These are phyloP conservation scores for Dendrobium chrysotoxum DNA, from an alignment of 106 monocot genomes.

Conservation along the genomic window DNA sequence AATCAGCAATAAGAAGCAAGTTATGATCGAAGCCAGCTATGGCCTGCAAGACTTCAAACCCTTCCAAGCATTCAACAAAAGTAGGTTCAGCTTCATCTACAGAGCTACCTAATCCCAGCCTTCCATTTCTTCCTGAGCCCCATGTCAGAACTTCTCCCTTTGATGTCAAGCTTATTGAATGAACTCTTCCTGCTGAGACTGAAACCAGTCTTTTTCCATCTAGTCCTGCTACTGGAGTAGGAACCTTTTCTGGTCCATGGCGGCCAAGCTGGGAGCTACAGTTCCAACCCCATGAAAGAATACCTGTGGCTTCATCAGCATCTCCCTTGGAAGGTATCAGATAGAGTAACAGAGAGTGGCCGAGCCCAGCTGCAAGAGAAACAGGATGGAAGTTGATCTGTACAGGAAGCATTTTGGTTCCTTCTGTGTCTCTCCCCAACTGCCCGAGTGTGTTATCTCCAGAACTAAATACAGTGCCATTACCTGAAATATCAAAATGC, in stretches of 20 bases:
- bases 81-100: slow-evolving; percentile 48
- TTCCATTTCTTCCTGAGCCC: slow-evolving; percentile 80
- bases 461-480: slow-evolving; percentile 50
- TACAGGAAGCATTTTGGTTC: slow-evolving; percentile 41
- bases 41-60: slow-evolving; percentile 49
- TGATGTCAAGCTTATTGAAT: slow-evolving; percentile 59
- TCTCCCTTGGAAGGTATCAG: slow-evolving; percentile 3
- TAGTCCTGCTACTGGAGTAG: slow-evolving; percentile 39
- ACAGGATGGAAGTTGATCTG: slow-evolving; percentile 23
- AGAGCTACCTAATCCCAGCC: slow-evolving; percentile 67
- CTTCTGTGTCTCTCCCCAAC: slow-evolving; percentile 43
- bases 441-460: slow-evolving; percentile 79
- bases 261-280: slow-evolving; percentile 65
- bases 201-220: slow-evolving; percentile 29
- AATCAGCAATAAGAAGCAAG: slow-evolving; percentile 60
- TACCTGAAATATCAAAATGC: slow-evolving; percentile 27
- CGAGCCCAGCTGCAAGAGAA: slow-evolving; percentile 69
- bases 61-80: slow-evolving; percentile 54
- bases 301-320: slow-evolving; percentile 7
- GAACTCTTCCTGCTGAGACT: slow-evolving; percentile 68
- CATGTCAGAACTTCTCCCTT: slow-evolving; percentile 57
- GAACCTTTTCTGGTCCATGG: slow-evolving; percentile 35
- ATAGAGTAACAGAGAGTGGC: slow-evolving; percentile 63
- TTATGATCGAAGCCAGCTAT: slow-evolving; percentile 83
- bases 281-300: slow-evolving; percentile 92